phyloP scores from a whole-genome alignment of 2,329 filamentous ascomycete species.

The Onygenales sp. region DNA sequence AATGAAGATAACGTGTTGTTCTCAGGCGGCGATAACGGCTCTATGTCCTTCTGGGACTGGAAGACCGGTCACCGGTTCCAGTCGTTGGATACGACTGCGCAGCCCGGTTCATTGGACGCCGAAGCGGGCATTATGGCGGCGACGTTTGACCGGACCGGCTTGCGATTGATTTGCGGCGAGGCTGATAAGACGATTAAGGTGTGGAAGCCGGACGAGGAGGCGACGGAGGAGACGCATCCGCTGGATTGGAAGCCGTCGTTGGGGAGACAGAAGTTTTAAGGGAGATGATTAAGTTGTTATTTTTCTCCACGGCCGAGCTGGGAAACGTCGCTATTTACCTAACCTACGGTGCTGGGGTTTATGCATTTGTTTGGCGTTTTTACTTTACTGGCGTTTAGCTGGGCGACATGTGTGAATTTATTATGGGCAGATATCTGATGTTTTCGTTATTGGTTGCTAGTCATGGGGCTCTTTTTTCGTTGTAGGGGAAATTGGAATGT shows the following conservation, averaged over 20 bases:
- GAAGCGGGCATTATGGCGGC: conserved; percentile 93
- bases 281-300: background rate
- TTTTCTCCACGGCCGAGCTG: background rate
- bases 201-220: conserved; percentile 88
- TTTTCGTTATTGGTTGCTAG: background rate
- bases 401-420: background rate
- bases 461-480: too few relatives aligned
- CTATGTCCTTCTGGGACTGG: conserved; percentile 98
- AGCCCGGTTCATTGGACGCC: conserved; percentile 87
- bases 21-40: conserved; percentile 90
- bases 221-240: conserved; percentile 84
- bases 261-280: conserved; percentile 63
- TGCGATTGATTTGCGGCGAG: conserved; percentile 87
- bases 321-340: conserved; percentile 10
- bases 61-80: conserved; percentile 92
- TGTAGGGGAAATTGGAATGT: too few relatives aligned
- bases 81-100: conserved; percentile 77
- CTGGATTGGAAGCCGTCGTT: conserved; percentile 84
- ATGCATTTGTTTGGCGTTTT: conserved; percentile 11
- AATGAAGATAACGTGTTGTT: conserved; percentile 95
- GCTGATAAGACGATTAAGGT: conserved; percentile 98
- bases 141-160: conserved; percentile 79
- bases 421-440: background rate
- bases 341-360: conserved; percentile 22
- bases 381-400: conserved; percentile 1